Conservation (phyloP, 345 rosid species). For the Gossypium herbaceum region DNA sequence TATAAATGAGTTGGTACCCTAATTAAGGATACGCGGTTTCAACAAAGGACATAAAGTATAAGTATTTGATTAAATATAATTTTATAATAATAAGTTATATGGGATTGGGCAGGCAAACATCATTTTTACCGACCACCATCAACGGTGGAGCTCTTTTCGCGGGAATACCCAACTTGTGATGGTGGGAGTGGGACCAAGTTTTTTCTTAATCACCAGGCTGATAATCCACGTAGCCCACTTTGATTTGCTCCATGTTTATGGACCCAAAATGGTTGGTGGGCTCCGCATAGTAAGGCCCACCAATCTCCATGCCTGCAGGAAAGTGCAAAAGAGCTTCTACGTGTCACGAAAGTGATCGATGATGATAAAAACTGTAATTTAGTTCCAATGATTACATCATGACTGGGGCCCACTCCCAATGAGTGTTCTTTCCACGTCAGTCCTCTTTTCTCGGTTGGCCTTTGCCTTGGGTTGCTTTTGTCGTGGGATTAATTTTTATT, state of each 20-base stretch:
- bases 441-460: not conserved
- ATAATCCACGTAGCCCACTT: too few species aligned
- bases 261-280: not conserved
- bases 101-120: too few species aligned
- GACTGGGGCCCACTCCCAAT: not conserved
- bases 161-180: too few species aligned
- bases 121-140: too few species aligned
- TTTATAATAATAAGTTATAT: too few species aligned
- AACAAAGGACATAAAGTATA: too few species aligned
- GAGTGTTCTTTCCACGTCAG: constrained; percentile 18
- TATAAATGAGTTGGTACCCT: fast-evolving
- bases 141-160: too few species aligned
- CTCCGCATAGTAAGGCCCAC: not conserved
- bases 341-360: constrained; percentile 23
- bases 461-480: not conserved
- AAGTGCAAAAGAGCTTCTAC: constrained; percentile 19
- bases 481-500: not conserved
- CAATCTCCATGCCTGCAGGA: constrained; percentile 41
- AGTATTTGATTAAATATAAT: too few species aligned
- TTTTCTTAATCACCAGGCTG: too few species aligned
- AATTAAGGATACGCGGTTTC: too few species aligned
- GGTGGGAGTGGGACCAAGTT: too few species aligned
- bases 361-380: constrained; percentile 31
- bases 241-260: too few species aligned
- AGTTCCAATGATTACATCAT: constrained; percentile 31